Conservation (phyloP, 2,329 filamentous ascomycete genomes). For the Rutstroemia sp. region DNA sequence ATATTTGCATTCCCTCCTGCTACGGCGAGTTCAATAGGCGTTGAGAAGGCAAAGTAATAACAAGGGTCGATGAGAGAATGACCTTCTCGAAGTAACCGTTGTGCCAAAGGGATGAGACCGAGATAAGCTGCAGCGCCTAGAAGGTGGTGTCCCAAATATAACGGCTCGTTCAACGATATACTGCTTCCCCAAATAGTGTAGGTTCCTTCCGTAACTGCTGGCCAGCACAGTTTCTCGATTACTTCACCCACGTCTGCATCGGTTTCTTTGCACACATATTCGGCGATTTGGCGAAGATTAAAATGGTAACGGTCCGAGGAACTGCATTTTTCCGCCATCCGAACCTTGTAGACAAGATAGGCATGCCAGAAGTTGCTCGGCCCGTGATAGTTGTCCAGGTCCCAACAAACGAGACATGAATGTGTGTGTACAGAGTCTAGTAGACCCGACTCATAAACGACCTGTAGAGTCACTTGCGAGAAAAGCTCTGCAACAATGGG, state of each 20-base stretch:
- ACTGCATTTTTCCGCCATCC: background rate
- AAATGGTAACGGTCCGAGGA: background rate
- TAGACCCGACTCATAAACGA: background rate
- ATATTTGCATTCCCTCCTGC: constrained; percentile 8
- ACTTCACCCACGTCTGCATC: background rate
- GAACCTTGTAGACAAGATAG: background rate
- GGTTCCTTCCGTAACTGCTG: rapidly evolving
- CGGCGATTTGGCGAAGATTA: background rate
- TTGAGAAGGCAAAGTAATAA: background rate
- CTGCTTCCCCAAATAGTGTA: rapidly evolving
- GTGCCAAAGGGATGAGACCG: background rate
- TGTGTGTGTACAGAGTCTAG: background rate
- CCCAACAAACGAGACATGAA: rapidly evolving
- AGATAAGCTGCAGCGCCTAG: background rate
- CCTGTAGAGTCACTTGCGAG: background rate
- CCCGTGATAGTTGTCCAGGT: background rate
- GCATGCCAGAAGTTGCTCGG: background rate
- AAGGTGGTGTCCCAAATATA: background rate
- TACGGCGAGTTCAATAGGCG: constrained; percentile 10
- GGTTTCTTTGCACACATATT: background rate
- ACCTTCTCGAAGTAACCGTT: background rate
- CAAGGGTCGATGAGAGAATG: rapidly evolving
- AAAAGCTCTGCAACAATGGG: background rate
- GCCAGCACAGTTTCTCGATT: background rate
- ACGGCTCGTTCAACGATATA: rapidly evolving